Evolutionary conservation across 2,329 filamentous ascomycete species (phyloP), one percentile per base, ranked within the genome.

Genomic region (Alternaria dauci): DNA sequence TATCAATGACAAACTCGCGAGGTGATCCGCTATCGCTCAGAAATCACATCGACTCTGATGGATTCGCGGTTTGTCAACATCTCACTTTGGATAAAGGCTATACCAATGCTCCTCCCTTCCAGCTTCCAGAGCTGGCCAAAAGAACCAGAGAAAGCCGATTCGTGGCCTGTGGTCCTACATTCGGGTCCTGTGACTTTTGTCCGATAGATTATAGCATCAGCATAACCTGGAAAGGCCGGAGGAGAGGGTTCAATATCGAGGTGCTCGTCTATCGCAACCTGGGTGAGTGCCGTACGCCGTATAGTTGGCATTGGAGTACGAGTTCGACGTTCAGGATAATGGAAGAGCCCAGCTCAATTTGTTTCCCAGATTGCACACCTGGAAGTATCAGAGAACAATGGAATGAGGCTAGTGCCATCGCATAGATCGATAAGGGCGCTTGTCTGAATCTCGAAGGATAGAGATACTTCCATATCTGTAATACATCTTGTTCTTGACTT

Each of bases 281-380:
- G 43, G 67, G 67, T 32, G 60, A 65, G 39, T 71, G 65, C 46
- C 56, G 68, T 26, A 61, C 68, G 55, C 70, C 62, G 18, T 67
- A 58, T 39, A 44, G 52, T 47, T 69, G 62, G 65, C 42, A 34
- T 9, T 71, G 65, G 68, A 50, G 43, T 50, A 65, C 28, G 32
- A 65, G 61, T 5, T 9, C 50, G 9, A 44, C 28, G 9, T 38
- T 23, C 20, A 23, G 20, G 20, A 23, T 23, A 23, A 23, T 23
- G 20, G 58, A 61, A 43, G 46, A 55, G 32, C 42, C 38, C 28
- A 60, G 62, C 28, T 52, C 55, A 42, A 54, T 44, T 28, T 55
- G 51, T 60, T 16, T 36, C 36, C 23, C 28, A 48, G 32, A 65
- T 20, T 58, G 63, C 25, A 46, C 56, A 46, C 63, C 60, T 61